A percentile compares a stretch with the other conserved stretches of the same genome.
phyloP scores from a whole-genome alignment of 352 stramenopile species.

The Elongisporangium anandrum region DNA sequence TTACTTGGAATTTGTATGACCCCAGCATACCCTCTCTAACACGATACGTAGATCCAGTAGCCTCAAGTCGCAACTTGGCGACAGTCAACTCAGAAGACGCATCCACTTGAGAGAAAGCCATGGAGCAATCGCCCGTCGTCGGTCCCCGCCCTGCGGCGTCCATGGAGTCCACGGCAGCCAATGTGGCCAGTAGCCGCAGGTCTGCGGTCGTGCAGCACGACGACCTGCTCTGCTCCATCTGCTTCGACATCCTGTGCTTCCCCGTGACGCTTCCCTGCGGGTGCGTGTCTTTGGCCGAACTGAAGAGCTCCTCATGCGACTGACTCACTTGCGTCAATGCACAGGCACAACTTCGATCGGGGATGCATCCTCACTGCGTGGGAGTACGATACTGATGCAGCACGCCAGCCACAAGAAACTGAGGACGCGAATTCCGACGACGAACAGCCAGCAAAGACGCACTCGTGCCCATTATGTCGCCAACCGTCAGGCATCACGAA shows the following conservation, averaged over 20 bases:
- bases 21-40: background rate
- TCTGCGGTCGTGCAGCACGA: constrained; percentile 21
- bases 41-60: background rate
- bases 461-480: constrained; percentile 66
- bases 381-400: constrained; percentile 20
- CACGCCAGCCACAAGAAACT: background rate
- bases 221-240: constrained; percentile 67
- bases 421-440: constrained; percentile 2
- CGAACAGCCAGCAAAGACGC: background rate
- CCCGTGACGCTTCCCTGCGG: constrained; percentile 70
- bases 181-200: background rate
- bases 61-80: background rate
- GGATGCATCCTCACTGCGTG: constrained; percentile 70
- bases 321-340: constrained; percentile 1
- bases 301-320: background rate
- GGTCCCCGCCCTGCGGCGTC: background rate
- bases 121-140: background rate
- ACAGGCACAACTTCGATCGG: constrained; percentile 81
- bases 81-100: background rate
- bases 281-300: constrained; percentile 15
- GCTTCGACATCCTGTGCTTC: constrained; percentile 73
- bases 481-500: constrained; percentile 24
- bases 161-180: background rate
- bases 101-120: constrained; percentile 2
- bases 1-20: background rate